Base-by-base conservation (phyloP, 371 early-diverging fungal species). In the Rhizopus delemar region DNA sequence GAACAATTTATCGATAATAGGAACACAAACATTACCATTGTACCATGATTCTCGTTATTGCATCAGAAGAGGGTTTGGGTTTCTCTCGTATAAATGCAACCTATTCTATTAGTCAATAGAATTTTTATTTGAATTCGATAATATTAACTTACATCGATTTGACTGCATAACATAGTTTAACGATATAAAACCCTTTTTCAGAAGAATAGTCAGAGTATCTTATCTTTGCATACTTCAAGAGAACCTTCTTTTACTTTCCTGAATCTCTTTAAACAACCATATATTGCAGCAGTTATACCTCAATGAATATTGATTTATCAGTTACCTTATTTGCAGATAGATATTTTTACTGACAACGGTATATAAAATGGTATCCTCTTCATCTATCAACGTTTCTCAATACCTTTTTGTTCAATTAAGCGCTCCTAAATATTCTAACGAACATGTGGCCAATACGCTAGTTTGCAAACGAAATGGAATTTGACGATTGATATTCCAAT, bases 161-260 rank as follows among this genome's bases (percentile, higher is more conserved):
- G 4, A 54, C 41, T 29, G 55, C 45, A 32, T 54, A n/a, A n/a
- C 55, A 54, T 34, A 54, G 34, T 33, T 45, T 41, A 45, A 43
- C 55, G 41, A 54, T 54, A 16, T 54, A n/a, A 54, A 43, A 54
- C 4, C 45, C 28, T 32, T 54, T 16, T 11, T 41, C 41, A 6
- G 39, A 8, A 28, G 33, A 32, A 54, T 54, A 41, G 33, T 45
- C 31, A 54, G 16, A 41, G 45, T 43, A 54, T 54, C 55, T 38
- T 41, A 54, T 54, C n/a, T 54, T 38, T 13, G 45, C 45, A 45
- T 54, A 45, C 33, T 54, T 54, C 29, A 43, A 54, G 22, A 43
- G 15, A 29, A 29, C n/a, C 45, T 45, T 33, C 43, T 54, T 41
- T 31, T 29, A 54, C 31, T 43, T 45, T 45, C 22, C 38, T 43